These are phyloP conservation scores for Fragaria vesca DNA, from an alignment of 306 rosid genomes.

Conservation along the genomic window DNA sequence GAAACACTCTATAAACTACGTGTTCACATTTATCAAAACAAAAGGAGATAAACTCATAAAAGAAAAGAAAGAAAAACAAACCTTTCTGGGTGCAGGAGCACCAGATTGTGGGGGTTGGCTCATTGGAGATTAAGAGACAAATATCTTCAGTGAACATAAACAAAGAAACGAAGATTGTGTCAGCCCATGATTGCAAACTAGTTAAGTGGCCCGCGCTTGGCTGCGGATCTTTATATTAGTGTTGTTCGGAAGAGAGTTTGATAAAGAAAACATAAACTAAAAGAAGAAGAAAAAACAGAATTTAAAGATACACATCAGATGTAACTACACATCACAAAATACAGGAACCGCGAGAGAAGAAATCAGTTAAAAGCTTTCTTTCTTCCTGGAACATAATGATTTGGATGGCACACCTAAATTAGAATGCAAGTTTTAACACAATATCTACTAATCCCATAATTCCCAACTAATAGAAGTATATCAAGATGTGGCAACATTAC, in stretches of 20 bases:
- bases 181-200: neutral
- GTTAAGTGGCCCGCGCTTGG: neutral
- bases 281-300: too few relatives aligned
- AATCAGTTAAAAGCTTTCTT: too few relatives aligned
- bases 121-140: neutral
- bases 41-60: neutral
- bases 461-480: too few relatives aligned
- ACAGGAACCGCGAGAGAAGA: too few relatives aligned
- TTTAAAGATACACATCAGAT: too few relatives aligned
- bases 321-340: too few relatives aligned
- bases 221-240: too few relatives aligned
- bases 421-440: neutral
- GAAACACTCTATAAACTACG: neutral
- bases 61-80: neutral
- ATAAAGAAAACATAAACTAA: too few relatives aligned
- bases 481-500: too few relatives aligned
- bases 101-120: neutral
- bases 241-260: too few relatives aligned
- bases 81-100: slow-evolving; percentile 1
- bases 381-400: too few relatives aligned
- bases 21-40: neutral
- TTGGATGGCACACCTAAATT: neutral
- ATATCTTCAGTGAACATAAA: neutral
- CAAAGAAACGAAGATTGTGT: neutral
- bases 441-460: too few relatives aligned